These are phyloP conservation scores for Oryza australiensis DNA, from an alignment of 176 grass and related monocot species.

Conservation along the genomic window DNA sequence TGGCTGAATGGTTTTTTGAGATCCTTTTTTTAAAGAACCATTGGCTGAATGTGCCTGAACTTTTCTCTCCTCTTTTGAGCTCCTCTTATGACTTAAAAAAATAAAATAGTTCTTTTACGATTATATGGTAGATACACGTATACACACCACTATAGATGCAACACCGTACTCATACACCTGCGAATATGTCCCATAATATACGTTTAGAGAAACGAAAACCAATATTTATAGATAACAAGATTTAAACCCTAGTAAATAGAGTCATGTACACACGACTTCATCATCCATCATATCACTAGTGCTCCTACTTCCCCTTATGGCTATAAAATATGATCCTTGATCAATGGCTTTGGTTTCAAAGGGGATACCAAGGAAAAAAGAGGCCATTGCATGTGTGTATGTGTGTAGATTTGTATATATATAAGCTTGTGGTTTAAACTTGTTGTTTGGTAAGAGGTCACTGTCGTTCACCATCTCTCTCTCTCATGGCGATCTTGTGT, in stretches of 20 bases:
- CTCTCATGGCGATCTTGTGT: slow-evolving; percentile 13
- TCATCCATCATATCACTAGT: too few species aligned
- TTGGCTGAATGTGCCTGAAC: not conserved
- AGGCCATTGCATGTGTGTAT: not conserved
- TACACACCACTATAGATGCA: too few species aligned
- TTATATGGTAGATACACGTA: too few species aligned
- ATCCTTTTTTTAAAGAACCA: too few species aligned
- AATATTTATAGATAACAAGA: too few species aligned
- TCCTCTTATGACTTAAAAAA: not conserved
- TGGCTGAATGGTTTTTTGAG: not conserved
- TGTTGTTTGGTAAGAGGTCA: slow-evolving; percentile 33
- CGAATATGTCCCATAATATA: too few species aligned
- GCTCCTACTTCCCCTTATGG: not conserved
- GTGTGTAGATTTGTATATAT: too few species aligned
- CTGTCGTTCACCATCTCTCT: slow-evolving; percentile 25
- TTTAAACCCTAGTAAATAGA: too few species aligned
- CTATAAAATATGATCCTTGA: not conserved
- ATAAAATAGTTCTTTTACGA: too few species aligned
- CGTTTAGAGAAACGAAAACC: too few species aligned
- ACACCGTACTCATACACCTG: too few species aligned
- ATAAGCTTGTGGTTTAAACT: slow-evolving; percentile 21
- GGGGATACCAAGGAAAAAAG: not conserved
- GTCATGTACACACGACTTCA: too few species aligned
- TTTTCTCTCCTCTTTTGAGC: not conserved
- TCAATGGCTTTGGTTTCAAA: not conserved